Conservation (phyloP, 495 filamentous ascomycete species). For the Penicillium herquei region DNA sequence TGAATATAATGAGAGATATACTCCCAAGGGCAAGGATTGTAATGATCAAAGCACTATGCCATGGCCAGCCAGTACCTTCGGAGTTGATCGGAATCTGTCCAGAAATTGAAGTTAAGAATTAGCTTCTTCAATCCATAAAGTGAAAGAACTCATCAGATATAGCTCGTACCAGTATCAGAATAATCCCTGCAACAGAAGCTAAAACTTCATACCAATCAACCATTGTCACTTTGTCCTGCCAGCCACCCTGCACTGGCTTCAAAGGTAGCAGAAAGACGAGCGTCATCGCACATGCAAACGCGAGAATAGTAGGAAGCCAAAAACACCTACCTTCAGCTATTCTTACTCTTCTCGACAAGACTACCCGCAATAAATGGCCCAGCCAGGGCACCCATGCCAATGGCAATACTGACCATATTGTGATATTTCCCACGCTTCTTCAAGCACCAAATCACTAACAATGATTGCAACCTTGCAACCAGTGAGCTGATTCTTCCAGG, state of each 20-base stretch:
- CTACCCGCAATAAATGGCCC: slow-evolving; percentile 38
- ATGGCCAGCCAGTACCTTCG: slow-evolving; percentile 54
- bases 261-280: slow-evolving; percentile 1
- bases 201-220: slow-evolving; percentile 54
- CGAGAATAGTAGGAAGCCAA: slow-evolving; percentile 14
- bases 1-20: slow-evolving; percentile 41
- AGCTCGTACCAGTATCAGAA: slow-evolving; percentile 48
- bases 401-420: slow-evolving; percentile 32
- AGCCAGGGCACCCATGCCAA: slow-evolving; percentile 36
- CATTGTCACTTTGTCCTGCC: slow-evolving; percentile 29
- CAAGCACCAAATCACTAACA: slow-evolving; percentile 44
- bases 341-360: neutral
- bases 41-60: slow-evolving; percentile 57
- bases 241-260: slow-evolving; percentile 1
- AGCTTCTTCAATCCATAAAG: neutral
- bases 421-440: slow-evolving; percentile 41
- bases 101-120: neutral
- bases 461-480: slow-evolving; percentile 44
- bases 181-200: slow-evolving; percentile 44
- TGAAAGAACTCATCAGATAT: neutral
- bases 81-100: slow-evolving; percentile 55
- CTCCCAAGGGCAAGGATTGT: slow-evolving; percentile 52
- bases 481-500: slow-evolving; percentile 44
- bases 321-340: slow-evolving; percentile 7
- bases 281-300: slow-evolving; percentile 22